Conservation (phyloP, 179 eudicot species). For the Nepenthes alata region DNA sequence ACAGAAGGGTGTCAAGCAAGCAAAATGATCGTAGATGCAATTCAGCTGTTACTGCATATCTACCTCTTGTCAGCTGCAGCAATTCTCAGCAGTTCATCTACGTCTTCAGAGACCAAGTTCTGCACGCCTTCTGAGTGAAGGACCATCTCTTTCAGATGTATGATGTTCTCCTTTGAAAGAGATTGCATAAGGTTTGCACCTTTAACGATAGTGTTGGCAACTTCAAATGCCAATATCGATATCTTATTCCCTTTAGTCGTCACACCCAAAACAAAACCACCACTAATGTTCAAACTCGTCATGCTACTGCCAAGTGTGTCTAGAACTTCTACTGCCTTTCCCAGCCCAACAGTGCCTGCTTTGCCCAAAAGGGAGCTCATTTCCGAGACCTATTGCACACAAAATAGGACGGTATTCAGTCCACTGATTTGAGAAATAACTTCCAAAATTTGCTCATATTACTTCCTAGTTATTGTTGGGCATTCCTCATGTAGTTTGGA, state of each 20-base stretch:
- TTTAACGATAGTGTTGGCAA: conserved; percentile 87
- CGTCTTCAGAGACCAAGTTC: conserved; percentile 59
- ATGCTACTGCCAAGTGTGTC: conserved; percentile 97
- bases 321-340: conserved; percentile 88
- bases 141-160: conserved; percentile 74
- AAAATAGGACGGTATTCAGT: no score
- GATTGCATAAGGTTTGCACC: conserved; percentile 93
- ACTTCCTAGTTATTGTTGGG: no score
- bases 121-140: conserved; percentile 89
- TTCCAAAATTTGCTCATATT: no score
- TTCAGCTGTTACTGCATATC: conserved; percentile 6
- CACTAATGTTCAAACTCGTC: conserved; percentile 71
- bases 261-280: conserved; percentile 81
- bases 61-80: conserved; percentile 97
- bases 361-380: conserved; percentile 68
- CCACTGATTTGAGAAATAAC: no score
- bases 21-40: conserved; percentile 3
- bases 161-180: conserved; percentile 66
- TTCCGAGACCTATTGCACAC: conserved; percentile 56
- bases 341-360: conserved; percentile 55
- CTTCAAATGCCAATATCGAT: conserved; percentile 83
- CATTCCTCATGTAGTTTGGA: no score
- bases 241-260: conserved; percentile 62
- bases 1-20: neutral
- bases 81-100: conserved; percentile 69